Evolutionary conservation across 1,139 yeast genomes (phyloP), one percentile per base, ranked within the genome.

Genomic region (Protomyces inundatus): DNA sequence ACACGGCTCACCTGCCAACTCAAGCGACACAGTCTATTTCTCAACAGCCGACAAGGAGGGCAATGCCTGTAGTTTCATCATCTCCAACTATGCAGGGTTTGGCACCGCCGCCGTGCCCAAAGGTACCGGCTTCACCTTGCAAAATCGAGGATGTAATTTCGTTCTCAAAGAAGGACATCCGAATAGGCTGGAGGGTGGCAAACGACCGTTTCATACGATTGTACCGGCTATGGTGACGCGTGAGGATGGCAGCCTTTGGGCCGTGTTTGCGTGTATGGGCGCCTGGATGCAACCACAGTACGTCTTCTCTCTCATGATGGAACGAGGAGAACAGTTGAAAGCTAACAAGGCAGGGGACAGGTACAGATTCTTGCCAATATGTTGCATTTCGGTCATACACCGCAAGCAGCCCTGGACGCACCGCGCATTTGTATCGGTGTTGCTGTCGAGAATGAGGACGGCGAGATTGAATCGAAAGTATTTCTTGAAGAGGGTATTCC

Each of bases 261-360:
- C 91, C 0, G 77, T 87, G 2, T 87, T 82, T 70, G 96, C 95
- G 40, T 88, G 87, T 69, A 88, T 88, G 91, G 96, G 96, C 32
- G 96, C 93, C 0, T 88, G 84, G 76, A 88, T 86, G 78, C 96
- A 88, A 73, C 95, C 95, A 1, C 90, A 87, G 68, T 36, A 36
- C 12, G 39, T 2, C 23, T 23, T 23, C 23, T 23, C 23, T 23
- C 23, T 23, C 23, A 1, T 23, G 2, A 23, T 3, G 39, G 3
- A 36, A 36, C 12, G 3, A 9, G 39, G 12, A 12, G 12, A 9
- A 36, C 9, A 12, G 12, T 9, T 12, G 9, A 12, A 36, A 36
- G 39, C 39, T 36, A 36, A 36, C 39, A 36, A 36, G 12, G 23
- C 12, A 36, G 39, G 9, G 91, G 93, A 1, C 96, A 88, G 70